Percentiles rank a stretch among this genome's conserved stretches.
Conservation (phyloP, 345 rosid species). For the Sonneratia caseolaris region DNA sequence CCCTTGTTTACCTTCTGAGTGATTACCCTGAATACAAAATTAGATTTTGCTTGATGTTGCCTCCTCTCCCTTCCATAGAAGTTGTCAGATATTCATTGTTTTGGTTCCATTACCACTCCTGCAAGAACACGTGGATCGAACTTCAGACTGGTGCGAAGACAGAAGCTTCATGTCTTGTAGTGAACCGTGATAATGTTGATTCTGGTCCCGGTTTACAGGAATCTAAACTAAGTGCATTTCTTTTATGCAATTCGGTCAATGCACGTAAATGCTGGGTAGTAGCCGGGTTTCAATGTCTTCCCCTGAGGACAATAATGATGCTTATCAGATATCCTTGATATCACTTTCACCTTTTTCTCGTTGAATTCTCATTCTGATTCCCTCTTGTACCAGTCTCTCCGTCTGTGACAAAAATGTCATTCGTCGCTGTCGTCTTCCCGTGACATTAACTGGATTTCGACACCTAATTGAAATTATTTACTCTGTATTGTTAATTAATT, state of each 20-base stretch:
- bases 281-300: no score
- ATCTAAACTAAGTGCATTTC: background rate
- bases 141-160: no score
- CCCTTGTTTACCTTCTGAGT: background rate
- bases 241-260: background rate
- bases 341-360: background rate
- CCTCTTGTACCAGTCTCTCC: background rate
- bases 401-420: background rate
- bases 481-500: no score
- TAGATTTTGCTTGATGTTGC: background rate
- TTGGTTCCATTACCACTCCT: no score
- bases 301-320: background rate
- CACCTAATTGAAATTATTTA: background rate
- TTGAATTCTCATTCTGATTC: constrained; percentile 1
- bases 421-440: background rate
- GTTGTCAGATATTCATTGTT: no score
- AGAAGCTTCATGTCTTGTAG: no score
- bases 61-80: no score
- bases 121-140: no score
- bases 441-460: background rate
- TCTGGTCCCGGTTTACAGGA: background rate
- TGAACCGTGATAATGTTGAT: background rate
- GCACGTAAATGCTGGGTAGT: background rate
- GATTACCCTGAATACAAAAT: background rate
- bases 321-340: background rate